Conservation (phyloP, 768 basidiomycete genomes). For the Collybia sordida region DNA sequence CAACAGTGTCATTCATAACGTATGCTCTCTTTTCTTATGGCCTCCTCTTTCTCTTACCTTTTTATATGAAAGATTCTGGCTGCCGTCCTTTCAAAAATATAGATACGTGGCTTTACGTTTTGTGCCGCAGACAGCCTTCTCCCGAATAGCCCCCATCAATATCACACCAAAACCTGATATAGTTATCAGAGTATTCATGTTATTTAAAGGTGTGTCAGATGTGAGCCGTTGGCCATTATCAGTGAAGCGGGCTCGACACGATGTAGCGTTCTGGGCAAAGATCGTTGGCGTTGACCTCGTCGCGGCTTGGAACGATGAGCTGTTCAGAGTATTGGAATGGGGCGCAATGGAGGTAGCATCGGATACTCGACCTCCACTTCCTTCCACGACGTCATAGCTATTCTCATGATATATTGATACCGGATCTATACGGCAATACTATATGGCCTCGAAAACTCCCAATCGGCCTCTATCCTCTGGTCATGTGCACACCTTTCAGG, state of each 20-base stretch:
- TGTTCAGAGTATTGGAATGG: conserved; percentile 47
- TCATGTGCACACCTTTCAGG: background rate
- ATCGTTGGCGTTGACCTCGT: conserved; percentile 33
- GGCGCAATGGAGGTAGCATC: conserved; percentile 41
- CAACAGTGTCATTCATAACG: conserved; percentile 47
- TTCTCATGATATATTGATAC: background rate
- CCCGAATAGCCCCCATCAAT: conserved; percentile 33
- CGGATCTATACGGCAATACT: background rate
- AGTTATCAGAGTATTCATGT: conserved; percentile 46
- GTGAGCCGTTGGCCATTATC: conserved; percentile 28
- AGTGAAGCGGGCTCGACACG: conserved; percentile 11
- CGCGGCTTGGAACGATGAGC: conserved; percentile 18
- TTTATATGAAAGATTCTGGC: conserved; percentile 35
- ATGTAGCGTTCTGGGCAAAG: conserved; percentile 26
- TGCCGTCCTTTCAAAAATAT: conserved; percentile 39
- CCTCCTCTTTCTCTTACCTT: too few relatives aligned
- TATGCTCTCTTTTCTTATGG: conserved; percentile 13
- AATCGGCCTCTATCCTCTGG: background rate
- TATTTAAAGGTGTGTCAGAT: conserved; percentile 36
- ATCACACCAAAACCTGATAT: conserved; percentile 41
- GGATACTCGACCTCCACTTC: background rate
- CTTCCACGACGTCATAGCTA: conserved; percentile 4
- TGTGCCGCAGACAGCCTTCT: conserved; percentile 41
- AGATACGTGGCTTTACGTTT: conserved; percentile 43
- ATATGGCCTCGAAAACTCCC: background rate